Evolutionary conservation across 352 stramenopile species (phyloP).

Genomic region (Pythium phragmiticola): DNA sequence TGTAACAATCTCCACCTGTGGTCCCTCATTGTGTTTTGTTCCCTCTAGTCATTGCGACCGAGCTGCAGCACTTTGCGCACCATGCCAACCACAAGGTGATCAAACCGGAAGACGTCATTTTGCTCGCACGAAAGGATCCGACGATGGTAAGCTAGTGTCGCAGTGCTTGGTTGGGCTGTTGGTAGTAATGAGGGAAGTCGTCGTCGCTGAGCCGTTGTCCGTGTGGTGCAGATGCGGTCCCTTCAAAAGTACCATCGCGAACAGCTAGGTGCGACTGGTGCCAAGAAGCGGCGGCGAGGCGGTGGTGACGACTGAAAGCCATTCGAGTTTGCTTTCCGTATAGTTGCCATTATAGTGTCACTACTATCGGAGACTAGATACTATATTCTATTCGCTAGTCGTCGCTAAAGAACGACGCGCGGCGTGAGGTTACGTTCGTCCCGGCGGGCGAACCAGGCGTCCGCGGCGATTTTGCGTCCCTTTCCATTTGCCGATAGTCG

Average conservation of each 20-base stretch:
- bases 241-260: conserved; percentile 67
- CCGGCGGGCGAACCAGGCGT: conserved; percentile 8
- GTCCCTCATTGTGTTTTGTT: not conserved
- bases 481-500: conserved; percentile 64
- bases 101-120: conserved; percentile 66
- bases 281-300: conserved; percentile 35
- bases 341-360: too few species aligned
- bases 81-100: conserved; percentile 74
- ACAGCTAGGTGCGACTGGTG: conserved; percentile 21
- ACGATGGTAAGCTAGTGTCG: conserved; percentile 32
- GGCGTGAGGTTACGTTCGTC: conserved; percentile 16
- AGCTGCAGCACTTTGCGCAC: conserved; percentile 73
- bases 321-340: too few species aligned
- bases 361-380: not conserved
- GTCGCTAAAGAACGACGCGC: conserved; percentile 23
- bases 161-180: not conserved
- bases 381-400: conserved; percentile 1
- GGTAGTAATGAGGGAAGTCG: too few species aligned
- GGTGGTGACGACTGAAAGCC: conserved; percentile 18
- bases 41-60: conserved; percentile 58
- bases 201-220: not conserved
- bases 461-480: conserved; percentile 31
- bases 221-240: conserved; percentile 36
- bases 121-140: conserved; percentile 64
- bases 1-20: not conserved